phyloP scores from a whole-genome alignment of 139 green algal genomes.

The Eudorina sp. region DNA sequence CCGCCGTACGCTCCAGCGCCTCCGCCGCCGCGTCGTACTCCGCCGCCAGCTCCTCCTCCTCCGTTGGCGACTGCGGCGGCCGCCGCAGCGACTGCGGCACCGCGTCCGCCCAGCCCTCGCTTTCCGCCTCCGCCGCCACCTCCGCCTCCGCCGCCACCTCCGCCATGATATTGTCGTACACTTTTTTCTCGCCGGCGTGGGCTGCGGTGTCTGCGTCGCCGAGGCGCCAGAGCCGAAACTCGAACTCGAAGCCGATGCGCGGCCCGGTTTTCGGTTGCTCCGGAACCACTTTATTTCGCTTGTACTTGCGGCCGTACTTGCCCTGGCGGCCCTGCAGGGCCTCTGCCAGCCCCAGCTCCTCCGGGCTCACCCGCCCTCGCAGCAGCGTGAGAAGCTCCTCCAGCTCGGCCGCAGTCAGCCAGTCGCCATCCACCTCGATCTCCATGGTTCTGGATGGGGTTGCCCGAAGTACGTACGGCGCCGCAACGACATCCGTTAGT shows the following conservation, averaged over 20 bases:
- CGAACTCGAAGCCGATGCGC: not conserved
- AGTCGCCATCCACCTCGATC: not conserved
- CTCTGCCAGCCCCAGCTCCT: not conserved
- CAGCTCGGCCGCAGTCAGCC: not conserved
- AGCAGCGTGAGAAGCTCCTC: not conserved
- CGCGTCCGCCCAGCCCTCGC: too few relatives aligned
- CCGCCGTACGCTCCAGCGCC: not conserved
- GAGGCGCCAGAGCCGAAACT: not conserved
- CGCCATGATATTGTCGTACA: too few relatives aligned
- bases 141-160: too few relatives aligned
- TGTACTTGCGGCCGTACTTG: not conserved
- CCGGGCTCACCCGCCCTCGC: not conserved
- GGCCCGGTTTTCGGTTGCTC: not conserved
- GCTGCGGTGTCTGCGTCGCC: too few relatives aligned
- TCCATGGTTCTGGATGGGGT: not conserved
- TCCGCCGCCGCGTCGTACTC: too few relatives aligned
- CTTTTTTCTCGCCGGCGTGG: too few relatives aligned
- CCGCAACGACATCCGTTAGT: too few relatives aligned
- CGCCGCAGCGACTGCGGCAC: too few relatives aligned
- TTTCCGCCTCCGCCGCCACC: too few relatives aligned
- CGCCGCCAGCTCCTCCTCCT: too few relatives aligned
- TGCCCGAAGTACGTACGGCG: too few relatives aligned
- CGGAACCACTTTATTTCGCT: not conserved
- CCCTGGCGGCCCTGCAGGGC: not conserved
- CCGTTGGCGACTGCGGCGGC: too few relatives aligned